A percentile compares a stretch with the other conserved stretches of the same genome.
phyloP scores from a whole-genome alignment of 495 filamentous ascomycete genomes.

The Paragyromitra xinjiangensis region DNA sequence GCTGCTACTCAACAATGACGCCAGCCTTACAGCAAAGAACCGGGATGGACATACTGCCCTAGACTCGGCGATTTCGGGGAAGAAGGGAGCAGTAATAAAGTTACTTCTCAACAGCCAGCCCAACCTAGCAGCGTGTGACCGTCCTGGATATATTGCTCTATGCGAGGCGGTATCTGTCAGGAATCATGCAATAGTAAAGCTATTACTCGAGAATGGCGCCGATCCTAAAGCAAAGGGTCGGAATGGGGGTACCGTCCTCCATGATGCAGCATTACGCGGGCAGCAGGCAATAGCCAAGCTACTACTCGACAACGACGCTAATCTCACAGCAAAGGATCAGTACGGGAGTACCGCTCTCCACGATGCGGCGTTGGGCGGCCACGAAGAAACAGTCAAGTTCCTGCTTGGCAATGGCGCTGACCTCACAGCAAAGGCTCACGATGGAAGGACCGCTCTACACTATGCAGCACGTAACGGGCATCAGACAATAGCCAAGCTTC shows the following conservation, averaged over 20 bases:
- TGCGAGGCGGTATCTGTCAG: background rate
- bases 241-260: background rate
- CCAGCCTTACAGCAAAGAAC: no score
- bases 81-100: background rate
- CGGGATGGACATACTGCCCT: no score
- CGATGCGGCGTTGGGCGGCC: background rate
- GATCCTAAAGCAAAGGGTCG: background rate
- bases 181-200: background rate
- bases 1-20: background rate
- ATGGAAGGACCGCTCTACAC: no score
- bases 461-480: no score
- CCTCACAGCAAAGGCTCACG: no score
- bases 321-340: background rate
- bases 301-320: background rate
- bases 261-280: background rate
- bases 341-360: background rate
- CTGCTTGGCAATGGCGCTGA: no score
- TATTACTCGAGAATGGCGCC: conserved; percentile 7
- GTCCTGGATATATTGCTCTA: background rate
- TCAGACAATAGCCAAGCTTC: no score
- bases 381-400: background rate
- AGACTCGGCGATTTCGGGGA: background rate
- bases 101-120: background rate
- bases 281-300: background rate
- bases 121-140: background rate